Evolutionary conservation across 768 basidiomycete genomes (phyloP).

Genomic region (Serpula lacrymans): DNA sequence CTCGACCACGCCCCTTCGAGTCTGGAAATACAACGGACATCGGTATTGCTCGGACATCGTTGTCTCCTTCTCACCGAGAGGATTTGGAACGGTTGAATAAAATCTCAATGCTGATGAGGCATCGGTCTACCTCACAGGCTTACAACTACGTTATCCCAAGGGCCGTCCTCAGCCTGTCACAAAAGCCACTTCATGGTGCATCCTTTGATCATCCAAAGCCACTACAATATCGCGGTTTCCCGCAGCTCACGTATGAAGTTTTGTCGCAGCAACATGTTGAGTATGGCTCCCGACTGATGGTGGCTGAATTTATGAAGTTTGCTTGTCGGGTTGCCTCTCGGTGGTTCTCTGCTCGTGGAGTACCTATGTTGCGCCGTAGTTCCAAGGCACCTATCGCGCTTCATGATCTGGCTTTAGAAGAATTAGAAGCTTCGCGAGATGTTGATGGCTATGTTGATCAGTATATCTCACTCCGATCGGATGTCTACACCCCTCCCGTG

Average conservation of each 20-base stretch:
- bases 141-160: slow-evolving; percentile 23
- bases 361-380: slow-evolving; percentile 65
- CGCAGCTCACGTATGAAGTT: slow-evolving; percentile 45
- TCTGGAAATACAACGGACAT: not conserved
- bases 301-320: slow-evolving; percentile 81
- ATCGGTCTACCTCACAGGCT: slow-evolving; percentile 14
- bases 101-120: slow-evolving; percentile 20
- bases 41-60: not conserved
- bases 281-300: slow-evolving; percentile 48
- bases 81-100: slow-evolving; percentile 30
- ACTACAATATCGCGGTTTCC: slow-evolving; percentile 47
- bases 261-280: slow-evolving; percentile 17
- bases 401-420: slow-evolving; percentile 34
- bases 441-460: slow-evolving; percentile 41
- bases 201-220: slow-evolving; percentile 25
- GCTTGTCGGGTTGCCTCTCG: slow-evolving; percentile 74
- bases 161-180: slow-evolving; percentile 24
- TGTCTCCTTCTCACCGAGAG: slow-evolving; percentile 18
- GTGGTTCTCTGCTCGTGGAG: slow-evolving; percentile 55
- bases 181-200: slow-evolving; percentile 29
- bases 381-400: slow-evolving; percentile 29
- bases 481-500: slow-evolving; percentile 33
- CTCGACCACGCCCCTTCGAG: slow-evolving; percentile 18
- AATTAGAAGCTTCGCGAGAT: slow-evolving; percentile 48
- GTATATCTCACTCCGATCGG: slow-evolving; percentile 28